Evolutionary conservation across 768 basidiomycete genomes (phyloP), one percentile per base, ranked within the genome.

Genomic region (Suillus occidentalis): DNA sequence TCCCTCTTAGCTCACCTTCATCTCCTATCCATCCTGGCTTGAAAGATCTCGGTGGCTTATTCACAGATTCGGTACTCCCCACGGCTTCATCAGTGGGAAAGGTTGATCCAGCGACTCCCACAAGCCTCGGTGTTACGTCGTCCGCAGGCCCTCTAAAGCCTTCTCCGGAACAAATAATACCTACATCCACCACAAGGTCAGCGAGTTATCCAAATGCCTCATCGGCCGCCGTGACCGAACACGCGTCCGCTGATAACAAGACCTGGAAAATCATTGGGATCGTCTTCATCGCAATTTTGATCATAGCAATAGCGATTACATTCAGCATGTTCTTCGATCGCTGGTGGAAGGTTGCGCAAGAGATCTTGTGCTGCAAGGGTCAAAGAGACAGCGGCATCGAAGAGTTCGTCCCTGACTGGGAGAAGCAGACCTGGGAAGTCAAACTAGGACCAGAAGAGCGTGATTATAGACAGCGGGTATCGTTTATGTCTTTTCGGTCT

Each of bases 181-280:
- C 10, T 9, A 42, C 34, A 18, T 36, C 59, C 40, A 61, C 67
- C 56, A 47, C 47, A 49, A 13, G n/a, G 8, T 22, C 45, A 9
- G 45, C 68, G 14, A 40, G 57, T 14, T 20, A 73, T 14, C 28
- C 67, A 39, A 7, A 63, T 45, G n/a, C 50, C 22, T 61, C 66
- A n/a, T 49, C 42, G 40, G 28, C 40, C 20, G 52, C 68, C 22
- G 49, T 62, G 36, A 65, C 62, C 59, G 63, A 61, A 59, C 65
- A 65, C 14, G 6, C 57, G 18, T 79, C 77, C 37, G 77, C 82
- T 34, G 78, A 78, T 18, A 84, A 83, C 70, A 77, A 82, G 25
- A 81, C 80, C 71, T 91, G 89, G 89, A 88, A 89, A 75, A 82
- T 89, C 53, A 82, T 91, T 61, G 90, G 90, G 22, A 84, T 91